Percentiles rank a stretch among this genome's conserved stretches.
These are phyloP conservation scores for Rhizophagus clarus DNA, from an alignment of 192 early-diverging fungal species.

Conservation along the genomic window DNA sequence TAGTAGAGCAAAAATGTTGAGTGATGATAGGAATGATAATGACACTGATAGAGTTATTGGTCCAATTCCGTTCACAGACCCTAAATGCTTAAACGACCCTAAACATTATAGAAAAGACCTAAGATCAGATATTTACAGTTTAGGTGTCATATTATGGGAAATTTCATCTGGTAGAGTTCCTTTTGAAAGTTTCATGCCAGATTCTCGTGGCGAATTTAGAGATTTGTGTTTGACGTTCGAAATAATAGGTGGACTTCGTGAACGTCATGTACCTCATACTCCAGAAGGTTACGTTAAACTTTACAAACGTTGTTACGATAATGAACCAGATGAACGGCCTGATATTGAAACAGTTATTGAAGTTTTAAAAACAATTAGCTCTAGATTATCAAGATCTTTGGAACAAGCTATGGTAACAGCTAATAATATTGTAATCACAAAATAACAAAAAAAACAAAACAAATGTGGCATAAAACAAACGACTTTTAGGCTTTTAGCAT, in stretches of 20 bases:
- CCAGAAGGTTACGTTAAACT: constrained; percentile 35
- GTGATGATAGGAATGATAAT: not conserved
- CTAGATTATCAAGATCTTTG: too few species aligned
- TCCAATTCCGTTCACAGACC: not conserved
- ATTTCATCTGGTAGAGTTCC: not conserved
- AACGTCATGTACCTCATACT: constrained; percentile 32
- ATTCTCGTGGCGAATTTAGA: not conserved
- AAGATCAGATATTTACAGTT: not conserved
- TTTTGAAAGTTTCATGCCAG: not conserved
- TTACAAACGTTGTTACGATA: constrained; percentile 41
- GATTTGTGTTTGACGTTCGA: constrained; percentile 11
- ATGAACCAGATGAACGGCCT: constrained; percentile 33
- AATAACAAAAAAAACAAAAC: too few species aligned
- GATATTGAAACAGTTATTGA: not conserved
- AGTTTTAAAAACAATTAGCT: not conserved
- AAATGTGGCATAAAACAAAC: too few species aligned
- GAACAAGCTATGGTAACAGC: too few species aligned
- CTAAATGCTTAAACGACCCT: not conserved
- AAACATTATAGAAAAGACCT: not conserved
- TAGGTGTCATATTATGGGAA: not conserved
- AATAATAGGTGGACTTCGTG: constrained; percentile 40
- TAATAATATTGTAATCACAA: too few species aligned
- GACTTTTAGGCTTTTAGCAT: too few species aligned
- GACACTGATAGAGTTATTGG: not conserved
- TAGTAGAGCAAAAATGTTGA: not conserved